These are phyloP conservation scores for Microstegium vimineum DNA, from an alignment of 176 grass and related monocot genomes.

Conservation along the genomic window DNA sequence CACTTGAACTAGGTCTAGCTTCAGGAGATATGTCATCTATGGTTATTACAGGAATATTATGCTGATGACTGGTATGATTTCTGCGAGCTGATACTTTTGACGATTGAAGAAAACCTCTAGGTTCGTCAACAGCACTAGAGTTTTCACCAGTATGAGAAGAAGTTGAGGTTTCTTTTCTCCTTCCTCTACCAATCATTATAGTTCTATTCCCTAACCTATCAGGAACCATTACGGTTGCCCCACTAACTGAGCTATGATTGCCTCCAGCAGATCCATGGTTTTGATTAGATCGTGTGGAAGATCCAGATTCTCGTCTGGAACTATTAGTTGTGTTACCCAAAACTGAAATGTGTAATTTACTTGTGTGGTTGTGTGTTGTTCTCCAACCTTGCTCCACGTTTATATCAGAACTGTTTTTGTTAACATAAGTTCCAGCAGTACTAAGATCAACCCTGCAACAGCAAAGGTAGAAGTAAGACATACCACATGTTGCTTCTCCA, in stretches of 20 bases:
- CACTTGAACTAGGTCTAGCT: slow-evolving; percentile 24
- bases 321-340: background rate
- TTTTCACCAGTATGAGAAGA: slow-evolving; percentile 27
- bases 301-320: slow-evolving; percentile 10
- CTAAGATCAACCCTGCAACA: slow-evolving; percentile 29
- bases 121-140: slow-evolving; percentile 37
- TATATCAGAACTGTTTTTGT: background rate
- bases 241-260: slow-evolving; percentile 2
- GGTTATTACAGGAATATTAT: slow-evolving; percentile 55
- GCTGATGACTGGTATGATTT: slow-evolving; percentile 22
- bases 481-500: background rate
- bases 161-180: slow-evolving; percentile 37
- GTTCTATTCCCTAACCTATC: slow-evolving; percentile 22
- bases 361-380: slow-evolving; percentile 38
- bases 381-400: slow-evolving; percentile 34
- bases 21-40: slow-evolving; percentile 50
- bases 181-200: slow-evolving; percentile 25
- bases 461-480: background rate
- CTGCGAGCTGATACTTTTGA: slow-evolving; percentile 29
- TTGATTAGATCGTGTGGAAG: slow-evolving; percentile 23
- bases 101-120: slow-evolving; percentile 27
- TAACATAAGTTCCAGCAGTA: slow-evolving; percentile 15
- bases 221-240: background rate
- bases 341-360: slow-evolving; percentile 13
- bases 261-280: background rate